phyloP scores from a whole-genome alignment of 176 grass and related monocot genomes.

The Oryza glaberrima region DNA sequence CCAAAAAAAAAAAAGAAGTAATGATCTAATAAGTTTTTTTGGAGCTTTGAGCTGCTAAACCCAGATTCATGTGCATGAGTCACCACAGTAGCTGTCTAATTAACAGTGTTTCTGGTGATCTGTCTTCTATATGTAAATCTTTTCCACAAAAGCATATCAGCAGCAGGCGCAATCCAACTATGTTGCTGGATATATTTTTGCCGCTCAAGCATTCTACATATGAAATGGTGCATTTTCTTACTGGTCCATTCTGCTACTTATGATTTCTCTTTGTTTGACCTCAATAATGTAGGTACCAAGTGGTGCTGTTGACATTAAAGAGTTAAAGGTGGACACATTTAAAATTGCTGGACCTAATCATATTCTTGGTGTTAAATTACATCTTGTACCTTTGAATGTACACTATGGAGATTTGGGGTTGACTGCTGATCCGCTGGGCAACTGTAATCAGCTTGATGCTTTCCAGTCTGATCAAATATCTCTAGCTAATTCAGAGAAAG shows the following conservation, averaged over 20 bases:
- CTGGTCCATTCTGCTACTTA: slow-evolving; percentile 30
- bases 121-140: slow-evolving; percentile 37
- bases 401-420: slow-evolving; percentile 68
- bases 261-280: slow-evolving; percentile 24
- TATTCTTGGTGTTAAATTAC: slow-evolving; percentile 82
- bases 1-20: slow-evolving; percentile 9
- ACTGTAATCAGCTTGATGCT: slow-evolving; percentile 65
- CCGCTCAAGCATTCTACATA: neutral
- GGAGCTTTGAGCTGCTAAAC: slow-evolving; percentile 26
- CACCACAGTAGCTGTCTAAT: slow-evolving; percentile 24
- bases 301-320: slow-evolving; percentile 74
- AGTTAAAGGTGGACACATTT: slow-evolving; percentile 74
- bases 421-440: slow-evolving; percentile 47
- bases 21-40: neutral
- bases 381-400: slow-evolving; percentile 73
- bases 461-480: slow-evolving; percentile 66
- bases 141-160: slow-evolving; percentile 23
- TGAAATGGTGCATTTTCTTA: slow-evolving; percentile 35
- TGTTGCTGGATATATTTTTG: slow-evolving; percentile 6
- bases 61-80: slow-evolving; percentile 21
- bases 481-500: slow-evolving; percentile 56
- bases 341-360: slow-evolving; percentile 72
- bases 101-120: slow-evolving; percentile 22
- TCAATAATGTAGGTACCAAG: slow-evolving; percentile 65
- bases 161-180: slow-evolving; percentile 14